phyloP scores from a whole-genome alignment of 164 flowering plant genomes.

The Tetrastigma voinierianum region DNA sequence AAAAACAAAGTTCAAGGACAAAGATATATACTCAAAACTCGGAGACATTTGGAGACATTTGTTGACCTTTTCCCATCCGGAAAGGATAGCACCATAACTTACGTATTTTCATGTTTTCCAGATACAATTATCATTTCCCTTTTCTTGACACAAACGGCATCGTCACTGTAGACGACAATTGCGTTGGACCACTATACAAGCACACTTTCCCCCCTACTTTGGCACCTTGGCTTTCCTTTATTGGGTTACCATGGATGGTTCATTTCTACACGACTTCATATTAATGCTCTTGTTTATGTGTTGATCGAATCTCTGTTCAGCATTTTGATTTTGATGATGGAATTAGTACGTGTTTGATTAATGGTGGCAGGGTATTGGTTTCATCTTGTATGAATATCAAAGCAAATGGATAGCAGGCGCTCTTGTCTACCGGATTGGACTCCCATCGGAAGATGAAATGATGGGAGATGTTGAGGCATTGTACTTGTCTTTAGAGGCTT shows the following conservation, averaged over 20 bases:
- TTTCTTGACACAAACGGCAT: slow-evolving; percentile 60
- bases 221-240: slow-evolving; percentile 84
- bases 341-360: background rate
- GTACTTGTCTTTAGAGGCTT: slow-evolving; percentile 50
- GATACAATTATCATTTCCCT: slow-evolving; percentile 86
- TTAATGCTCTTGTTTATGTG: too few species aligned
- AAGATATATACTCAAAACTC: too few species aligned
- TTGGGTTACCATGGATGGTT: slow-evolving; percentile 90
- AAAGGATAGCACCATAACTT: background rate
- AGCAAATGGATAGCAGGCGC: slow-evolving; percentile 84
- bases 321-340: background rate
- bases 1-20: too few species aligned
- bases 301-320: background rate
- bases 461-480: slow-evolving; percentile 52
- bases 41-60: too few species aligned
- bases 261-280: background rate
- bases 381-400: slow-evolving; percentile 69
- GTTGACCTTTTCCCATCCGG: too few species aligned
- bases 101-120: slow-evolving; percentile 14
- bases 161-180: slow-evolving; percentile 78
- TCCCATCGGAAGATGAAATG: slow-evolving; percentile 69
- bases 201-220: slow-evolving; percentile 77
- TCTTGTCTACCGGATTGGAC: slow-evolving; percentile 62
- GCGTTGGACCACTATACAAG: slow-evolving; percentile 82
- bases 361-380: slow-evolving; percentile 62